Evolutionary conservation across 805 yeast species (phyloP).

Genomic region (Candida xiaguanensis): DNA sequence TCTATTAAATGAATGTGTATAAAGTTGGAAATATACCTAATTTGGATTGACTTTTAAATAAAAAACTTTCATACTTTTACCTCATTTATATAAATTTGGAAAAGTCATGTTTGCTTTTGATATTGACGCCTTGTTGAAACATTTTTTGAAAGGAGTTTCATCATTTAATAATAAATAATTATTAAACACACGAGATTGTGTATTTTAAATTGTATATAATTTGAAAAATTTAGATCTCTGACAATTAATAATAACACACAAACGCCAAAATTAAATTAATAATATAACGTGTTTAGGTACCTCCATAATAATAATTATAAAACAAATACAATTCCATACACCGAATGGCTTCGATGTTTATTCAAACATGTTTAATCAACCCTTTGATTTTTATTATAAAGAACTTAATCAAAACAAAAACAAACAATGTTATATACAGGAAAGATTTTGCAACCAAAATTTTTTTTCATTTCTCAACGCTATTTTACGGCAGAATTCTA

Average conservation of each 20-base stretch:
- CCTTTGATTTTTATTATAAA: constrained; percentile 49
- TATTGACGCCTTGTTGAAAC: background rate
- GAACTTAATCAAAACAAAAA: too few relatives aligned
- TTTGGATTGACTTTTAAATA: background rate
- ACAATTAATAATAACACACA: background rate
- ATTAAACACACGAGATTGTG: background rate
- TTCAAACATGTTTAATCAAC: constrained; percentile 74
- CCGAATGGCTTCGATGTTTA: constrained; percentile 15
- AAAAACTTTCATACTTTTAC: background rate
- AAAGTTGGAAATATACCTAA: constrained; percentile 5
- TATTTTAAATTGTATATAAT: background rate
- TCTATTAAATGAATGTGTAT: constrained; percentile 10
- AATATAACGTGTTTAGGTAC: constrained; percentile 4
- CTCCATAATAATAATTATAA: constrained; percentile 58
- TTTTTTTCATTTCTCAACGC: too few relatives aligned
- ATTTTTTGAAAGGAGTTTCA: background rate
- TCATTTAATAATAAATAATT: background rate
- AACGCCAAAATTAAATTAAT: constrained; percentile 1
- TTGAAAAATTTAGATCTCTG: background rate
- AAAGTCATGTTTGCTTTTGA: background rate
- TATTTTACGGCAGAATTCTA: too few relatives aligned
- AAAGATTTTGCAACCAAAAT: too few relatives aligned
- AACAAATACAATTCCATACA: constrained; percentile 74
- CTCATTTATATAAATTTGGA: background rate
- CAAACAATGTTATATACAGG: too few relatives aligned